Base-by-base conservation (phyloP, 2,329 filamentous ascomycete species). In the Aureobasidium mangrovei region DNA sequence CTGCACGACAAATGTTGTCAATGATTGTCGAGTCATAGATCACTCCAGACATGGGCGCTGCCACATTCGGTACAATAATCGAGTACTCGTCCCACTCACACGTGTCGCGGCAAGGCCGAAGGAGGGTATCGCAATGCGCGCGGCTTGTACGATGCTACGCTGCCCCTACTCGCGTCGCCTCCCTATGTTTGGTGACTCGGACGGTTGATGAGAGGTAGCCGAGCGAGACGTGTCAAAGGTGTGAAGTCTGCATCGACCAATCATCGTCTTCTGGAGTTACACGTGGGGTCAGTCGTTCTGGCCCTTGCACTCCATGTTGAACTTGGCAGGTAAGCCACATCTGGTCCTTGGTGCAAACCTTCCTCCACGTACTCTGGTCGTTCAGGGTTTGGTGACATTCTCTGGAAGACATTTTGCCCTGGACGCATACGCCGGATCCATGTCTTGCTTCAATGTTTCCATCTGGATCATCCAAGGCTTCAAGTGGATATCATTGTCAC, bases 241-340 rank as follows among this genome's bases (percentile, higher is more conserved):
- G 47, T 51, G 47, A 41, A 35, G 47, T 51, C 10, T 4, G 9
- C 12, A 35, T 1, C 27, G 5, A 10, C 38, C 47, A 42, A 51
- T 51, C 18, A 27, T 2, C 2, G 9, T 8, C 18, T 4, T 26
- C n/a, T 7, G 4, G 12, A 3, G 4, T 8, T 3, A 4, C 12
- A 46, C 43, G 43, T 46, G 28, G 6, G 5, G n/a, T 6, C 7
- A 41, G 7, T n/a, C 10, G 42, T 18, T 18, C 18, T 18, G 42
- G 7, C 42, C 28, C 42, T n/a, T 44, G 41, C 5, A 10, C 47
- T 51, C 38, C 47, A 51, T 38, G 38, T 33, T 39, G 32, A 31
- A 18, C 47, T 51, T 51, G 47, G 47, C 47, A 51, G 18, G 18
- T 18, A 51, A 51, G 47, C 47, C 47, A 42, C 46, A 35, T 40